These are phyloP conservation scores for Albizia julibrissin DNA, from an alignment of 306 rosid species.

Conservation along the genomic window DNA sequence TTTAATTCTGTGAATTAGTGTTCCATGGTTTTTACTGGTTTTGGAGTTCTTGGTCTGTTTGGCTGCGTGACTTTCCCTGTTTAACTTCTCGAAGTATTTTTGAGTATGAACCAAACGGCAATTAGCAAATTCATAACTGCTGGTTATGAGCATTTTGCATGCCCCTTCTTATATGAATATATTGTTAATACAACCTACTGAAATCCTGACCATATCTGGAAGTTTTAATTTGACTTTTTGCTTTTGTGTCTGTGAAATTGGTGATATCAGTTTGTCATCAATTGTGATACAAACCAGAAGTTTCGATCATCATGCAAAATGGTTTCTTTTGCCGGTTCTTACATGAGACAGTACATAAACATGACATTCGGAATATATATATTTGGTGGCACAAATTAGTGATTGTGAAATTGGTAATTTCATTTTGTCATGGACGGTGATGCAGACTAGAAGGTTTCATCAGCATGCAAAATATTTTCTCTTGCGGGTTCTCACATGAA, in stretches of 20 bases:
- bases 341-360: neutral
- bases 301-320: neutral
- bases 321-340: neutral
- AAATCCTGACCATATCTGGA: neutral
- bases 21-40: neutral
- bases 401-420: neutral
- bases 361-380: neutral
- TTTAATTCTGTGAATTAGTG: conserved; percentile 22
- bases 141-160: conserved; percentile 1
- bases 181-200: neutral
- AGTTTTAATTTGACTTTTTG: neutral
- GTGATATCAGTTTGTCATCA: neutral
- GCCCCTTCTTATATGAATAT: neutral
- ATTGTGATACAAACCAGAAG: neutral
- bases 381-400: neutral
- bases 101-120: conserved; percentile 14
- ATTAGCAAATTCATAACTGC: neutral
- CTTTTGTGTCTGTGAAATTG: neutral
- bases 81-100: conserved; percentile 9
- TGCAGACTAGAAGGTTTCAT: neutral
- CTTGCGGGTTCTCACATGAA: neutral
- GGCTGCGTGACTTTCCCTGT: conserved; percentile 19
- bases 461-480: neutral
- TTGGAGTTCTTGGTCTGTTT: conserved; percentile 23
- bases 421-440: neutral